Conservation (phyloP, 768 basidiomycete species). For the Austroboletus eburneus region DNA sequence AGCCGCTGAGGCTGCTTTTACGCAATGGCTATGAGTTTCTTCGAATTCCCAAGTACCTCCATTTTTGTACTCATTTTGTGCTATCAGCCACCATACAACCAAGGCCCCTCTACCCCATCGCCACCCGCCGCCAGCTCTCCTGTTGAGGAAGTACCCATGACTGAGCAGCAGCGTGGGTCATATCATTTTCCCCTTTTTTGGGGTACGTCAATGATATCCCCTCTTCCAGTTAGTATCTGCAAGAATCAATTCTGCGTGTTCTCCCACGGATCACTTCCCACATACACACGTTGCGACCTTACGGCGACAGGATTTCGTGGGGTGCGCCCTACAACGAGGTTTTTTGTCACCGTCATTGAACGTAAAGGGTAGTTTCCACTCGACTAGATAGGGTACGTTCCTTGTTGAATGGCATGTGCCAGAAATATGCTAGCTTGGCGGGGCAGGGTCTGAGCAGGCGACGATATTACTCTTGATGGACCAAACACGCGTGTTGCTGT, state of each 20-base stretch:
- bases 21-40: background rate
- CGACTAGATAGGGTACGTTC: no score
- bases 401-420: no score
- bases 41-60: background rate
- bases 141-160: background rate
- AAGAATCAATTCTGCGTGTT: background rate
- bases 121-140: background rate
- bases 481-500: no score
- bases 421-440: no score
- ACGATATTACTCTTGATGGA: no score
- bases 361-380: no score
- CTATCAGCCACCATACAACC: background rate
- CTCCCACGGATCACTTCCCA: background rate
- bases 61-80: background rate
- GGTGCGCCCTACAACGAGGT: background rate
- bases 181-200: background rate
- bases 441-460: no score
- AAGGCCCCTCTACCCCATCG: background rate
- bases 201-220: background rate
- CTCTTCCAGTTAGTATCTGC: background rate
- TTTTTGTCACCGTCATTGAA: no score
- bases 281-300: background rate
- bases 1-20: background rate
- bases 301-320: background rate
- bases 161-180: background rate